Evolutionary conservation across 495 filamentous ascomycete species (phyloP), one percentile per base, ranked within the genome.

Genomic region (Xylona heveae): DNA sequence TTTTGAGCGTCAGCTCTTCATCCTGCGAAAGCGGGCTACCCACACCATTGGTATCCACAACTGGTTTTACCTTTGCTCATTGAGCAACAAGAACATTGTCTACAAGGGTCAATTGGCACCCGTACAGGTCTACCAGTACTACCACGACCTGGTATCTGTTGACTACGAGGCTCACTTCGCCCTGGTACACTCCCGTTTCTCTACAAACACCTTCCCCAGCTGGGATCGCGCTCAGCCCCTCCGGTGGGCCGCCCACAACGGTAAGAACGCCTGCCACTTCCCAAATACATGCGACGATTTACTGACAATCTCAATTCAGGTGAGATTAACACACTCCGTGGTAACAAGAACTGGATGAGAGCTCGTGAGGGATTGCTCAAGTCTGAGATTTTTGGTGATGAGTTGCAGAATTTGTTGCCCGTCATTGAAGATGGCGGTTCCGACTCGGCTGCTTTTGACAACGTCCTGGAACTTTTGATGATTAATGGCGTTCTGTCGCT

Each of bases 311-410:
- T 27, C 14, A n/a, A n/a, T n/a, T n/a, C 46, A 72, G 60, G 64
- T 60, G 88, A 99, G 55, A 95, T 99, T 42, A 99, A 99, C 52
- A 99, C 88, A 3, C 61, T 99, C 40, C 78, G 88, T 43, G 88
- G 88, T 30, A 99, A 99, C 61, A 99, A 99, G 66, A 99, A 99
- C 58, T 99, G 90, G 88, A 99, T 99, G 88, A 71, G 88, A 36
- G 85, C 88, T 31, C 74, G 88, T 49, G 88, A 99, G 51, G 90
- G 88, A 52, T 77, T 93, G 33, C 78, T 99, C 62, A 75, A 78
- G 45, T 95, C 90, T 4, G 71, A 80, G 25, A 66, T 92, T 33
- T 95, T 99, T 44, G 80, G 78, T 30, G 83, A 91, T 19, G 84
- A 93, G 50, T 74, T 99, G 1, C 81, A 99, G 48, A 55, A 57